A percentile compares a stretch with the other conserved stretches of the same genome.
These are phyloP conservation scores for Mercurialis annua DNA, from an alignment of 345 rosid genomes.

Conservation along the genomic window DNA sequence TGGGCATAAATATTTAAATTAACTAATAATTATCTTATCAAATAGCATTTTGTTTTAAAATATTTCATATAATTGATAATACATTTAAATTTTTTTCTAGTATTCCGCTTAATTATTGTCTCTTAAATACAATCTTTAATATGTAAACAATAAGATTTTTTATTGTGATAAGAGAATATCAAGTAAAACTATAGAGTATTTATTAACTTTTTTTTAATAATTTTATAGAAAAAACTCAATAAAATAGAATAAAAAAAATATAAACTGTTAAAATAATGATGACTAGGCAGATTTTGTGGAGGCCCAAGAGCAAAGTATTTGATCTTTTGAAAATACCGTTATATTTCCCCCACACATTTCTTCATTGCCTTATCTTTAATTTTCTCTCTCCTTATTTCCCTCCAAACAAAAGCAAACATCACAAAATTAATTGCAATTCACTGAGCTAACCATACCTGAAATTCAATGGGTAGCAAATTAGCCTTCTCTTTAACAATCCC, in stretches of 20 bases:
- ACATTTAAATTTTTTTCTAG: no score
- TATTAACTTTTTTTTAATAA: no score
- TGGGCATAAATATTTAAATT: no score
- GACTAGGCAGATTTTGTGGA: slow-evolving; percentile 43
- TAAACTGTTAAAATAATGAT: slow-evolving; percentile 11
- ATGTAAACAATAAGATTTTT: no score
- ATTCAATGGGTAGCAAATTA: slow-evolving; percentile 49
- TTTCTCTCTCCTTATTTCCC: slow-evolving; percentile 30
- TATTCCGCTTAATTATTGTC: no score
- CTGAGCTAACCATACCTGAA: slow-evolving; percentile 24
- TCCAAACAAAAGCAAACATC: slow-evolving; percentile 33
- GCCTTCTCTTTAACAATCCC: slow-evolving; percentile 55
- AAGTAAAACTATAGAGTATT: no score
- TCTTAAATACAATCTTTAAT: no score
- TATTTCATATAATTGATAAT: no score
- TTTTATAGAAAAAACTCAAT: no score
- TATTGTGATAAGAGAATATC: no score
- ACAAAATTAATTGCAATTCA: background rate
- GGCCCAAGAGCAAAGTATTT: slow-evolving; percentile 1
- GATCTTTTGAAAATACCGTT: slow-evolving; percentile 23
- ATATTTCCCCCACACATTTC: slow-evolving; percentile 70
- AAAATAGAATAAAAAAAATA: background rate
- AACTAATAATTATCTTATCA: no score
- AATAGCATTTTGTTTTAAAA: no score
- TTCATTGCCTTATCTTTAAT: slow-evolving; percentile 35